phyloP scores from a whole-genome alignment of 2,329 filamentous ascomycete species.

The Botryotinia globosa region DNA sequence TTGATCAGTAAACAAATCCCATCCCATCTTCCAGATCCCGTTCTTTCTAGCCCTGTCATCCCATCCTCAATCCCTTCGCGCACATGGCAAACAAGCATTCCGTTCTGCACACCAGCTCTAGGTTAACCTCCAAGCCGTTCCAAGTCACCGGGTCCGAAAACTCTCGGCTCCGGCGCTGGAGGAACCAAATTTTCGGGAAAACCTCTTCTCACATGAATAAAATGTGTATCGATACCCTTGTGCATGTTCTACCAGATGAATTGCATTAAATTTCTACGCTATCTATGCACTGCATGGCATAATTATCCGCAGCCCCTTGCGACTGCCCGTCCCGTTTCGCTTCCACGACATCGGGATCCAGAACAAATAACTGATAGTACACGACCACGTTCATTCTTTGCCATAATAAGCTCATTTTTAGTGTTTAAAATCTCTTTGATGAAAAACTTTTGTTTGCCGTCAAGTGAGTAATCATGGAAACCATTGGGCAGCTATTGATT shows the following conservation, averaged over 20 bases:
- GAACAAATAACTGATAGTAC: not conserved
- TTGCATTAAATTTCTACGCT: not conserved
- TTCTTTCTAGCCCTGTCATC: not conserved
- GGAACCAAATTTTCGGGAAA: not conserved
- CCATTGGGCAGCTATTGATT: not conserved
- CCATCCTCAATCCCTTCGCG: not conserved
- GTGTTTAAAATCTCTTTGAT: not conserved
- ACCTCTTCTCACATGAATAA: not conserved
- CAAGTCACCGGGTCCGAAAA: not conserved
- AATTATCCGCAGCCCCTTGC: not conserved
- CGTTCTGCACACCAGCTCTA: not conserved
- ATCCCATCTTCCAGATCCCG: not conserved
- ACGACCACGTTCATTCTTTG: not conserved
- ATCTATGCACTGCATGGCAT: slow-evolving; percentile 5
- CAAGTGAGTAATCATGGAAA: not conserved
- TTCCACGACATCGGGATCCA: not conserved
- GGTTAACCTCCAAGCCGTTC: not conserved
- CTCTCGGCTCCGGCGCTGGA: not conserved
- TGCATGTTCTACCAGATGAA: not conserved
- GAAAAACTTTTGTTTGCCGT: not conserved
- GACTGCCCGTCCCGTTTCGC: not conserved
- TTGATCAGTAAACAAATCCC: not conserved
- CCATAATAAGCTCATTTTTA: not conserved
- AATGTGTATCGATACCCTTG: not conserved
- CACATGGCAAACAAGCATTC: slow-evolving; percentile 11